These are phyloP conservation scores for Colletotrichum theobromicola DNA, from an alignment of 2,329 filamentous ascomycete genomes.

Conservation along the genomic window DNA sequence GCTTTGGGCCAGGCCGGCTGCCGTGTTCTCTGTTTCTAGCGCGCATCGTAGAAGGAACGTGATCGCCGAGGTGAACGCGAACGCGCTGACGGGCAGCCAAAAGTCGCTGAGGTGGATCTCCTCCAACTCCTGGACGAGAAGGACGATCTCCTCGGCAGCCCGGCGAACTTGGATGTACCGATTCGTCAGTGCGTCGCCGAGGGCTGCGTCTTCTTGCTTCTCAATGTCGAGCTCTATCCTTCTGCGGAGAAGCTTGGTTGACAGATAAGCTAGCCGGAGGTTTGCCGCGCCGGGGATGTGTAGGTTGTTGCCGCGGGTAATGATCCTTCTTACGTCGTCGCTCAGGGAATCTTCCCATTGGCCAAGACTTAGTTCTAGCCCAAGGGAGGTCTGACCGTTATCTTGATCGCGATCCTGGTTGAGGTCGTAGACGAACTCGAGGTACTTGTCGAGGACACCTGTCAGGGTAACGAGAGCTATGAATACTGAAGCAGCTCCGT, in stretches of 20 bases:
- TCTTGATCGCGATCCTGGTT: slow-evolving; percentile 1
- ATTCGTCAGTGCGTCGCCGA: slow-evolving; percentile 4
- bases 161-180: slow-evolving; percentile 45
- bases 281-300: slow-evolving; percentile 52
- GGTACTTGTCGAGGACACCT: slow-evolving; percentile 17
- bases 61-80: slow-evolving; percentile 51
- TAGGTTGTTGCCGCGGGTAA: slow-evolving; percentile 46
- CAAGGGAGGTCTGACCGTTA: slow-evolving; percentile 23
- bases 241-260: slow-evolving; percentile 49
- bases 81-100: slow-evolving; percentile 54
- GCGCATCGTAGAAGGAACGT: slow-evolving; percentile 56
- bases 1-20: slow-evolving; percentile 37
- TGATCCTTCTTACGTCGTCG: slow-evolving; percentile 40
- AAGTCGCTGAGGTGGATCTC: slow-evolving; percentile 50
- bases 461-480: slow-evolving; percentile 16
- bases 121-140: slow-evolving; percentile 50
- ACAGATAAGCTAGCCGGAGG: slow-evolving; percentile 55
- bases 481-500: slow-evolving; percentile 16
- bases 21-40: slow-evolving; percentile 45
- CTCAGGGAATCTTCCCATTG: slow-evolving; percentile 50
- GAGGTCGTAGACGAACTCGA: slow-evolving; percentile 25
- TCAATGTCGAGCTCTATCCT: slow-evolving; percentile 51
- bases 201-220: slow-evolving; percentile 28
- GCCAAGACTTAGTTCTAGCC: slow-evolving; percentile 42
- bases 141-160: slow-evolving; percentile 54